These are phyloP conservation scores for Ensete glaucum DNA, from an alignment of 176 grass and related monocot genomes.

Conservation along the genomic window DNA sequence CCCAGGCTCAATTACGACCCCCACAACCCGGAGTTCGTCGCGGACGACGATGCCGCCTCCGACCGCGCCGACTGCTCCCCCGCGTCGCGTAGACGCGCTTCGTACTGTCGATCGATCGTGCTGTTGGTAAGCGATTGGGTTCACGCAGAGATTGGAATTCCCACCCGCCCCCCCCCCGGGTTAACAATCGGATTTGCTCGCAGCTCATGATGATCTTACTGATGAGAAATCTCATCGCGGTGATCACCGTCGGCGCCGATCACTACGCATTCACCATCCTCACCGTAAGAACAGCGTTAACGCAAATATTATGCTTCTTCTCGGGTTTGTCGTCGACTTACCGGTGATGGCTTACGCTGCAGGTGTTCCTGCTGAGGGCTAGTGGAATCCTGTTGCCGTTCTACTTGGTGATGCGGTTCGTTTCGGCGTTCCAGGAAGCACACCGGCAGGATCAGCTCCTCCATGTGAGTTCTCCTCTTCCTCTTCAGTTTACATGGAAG, in stretches of 20 bases:
- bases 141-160: not conserved
- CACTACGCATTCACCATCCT: slow-evolving; percentile 36
- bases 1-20: slow-evolving; percentile 39
- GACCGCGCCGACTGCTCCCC: slow-evolving; percentile 28
- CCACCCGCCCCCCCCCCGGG: too few relatives aligned
- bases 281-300: slow-evolving; percentile 22
- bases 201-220: slow-evolving; percentile 58
- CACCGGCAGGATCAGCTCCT: slow-evolving; percentile 36
- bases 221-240: slow-evolving; percentile 48
- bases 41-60: not conserved
- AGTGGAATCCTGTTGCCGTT: slow-evolving; percentile 59
- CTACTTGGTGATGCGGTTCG: slow-evolving; percentile 41
- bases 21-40: not conserved
- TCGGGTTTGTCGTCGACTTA: too few relatives aligned
- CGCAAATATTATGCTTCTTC: too few relatives aligned
- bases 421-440: slow-evolving; percentile 36
- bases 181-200: not conserved
- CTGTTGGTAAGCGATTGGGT: slow-evolving; percentile 31
- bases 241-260: slow-evolving; percentile 29
- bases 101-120: slow-evolving; percentile 34
- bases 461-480: slow-evolving; percentile 27
- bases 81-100: slow-evolving; percentile 24
- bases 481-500: slow-evolving; percentile 6
- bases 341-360: not conserved
- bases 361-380: slow-evolving; percentile 51